phyloP scores from a whole-genome alignment of 2,329 filamentous ascomycete genomes.

The Penicillium sp. region DNA sequence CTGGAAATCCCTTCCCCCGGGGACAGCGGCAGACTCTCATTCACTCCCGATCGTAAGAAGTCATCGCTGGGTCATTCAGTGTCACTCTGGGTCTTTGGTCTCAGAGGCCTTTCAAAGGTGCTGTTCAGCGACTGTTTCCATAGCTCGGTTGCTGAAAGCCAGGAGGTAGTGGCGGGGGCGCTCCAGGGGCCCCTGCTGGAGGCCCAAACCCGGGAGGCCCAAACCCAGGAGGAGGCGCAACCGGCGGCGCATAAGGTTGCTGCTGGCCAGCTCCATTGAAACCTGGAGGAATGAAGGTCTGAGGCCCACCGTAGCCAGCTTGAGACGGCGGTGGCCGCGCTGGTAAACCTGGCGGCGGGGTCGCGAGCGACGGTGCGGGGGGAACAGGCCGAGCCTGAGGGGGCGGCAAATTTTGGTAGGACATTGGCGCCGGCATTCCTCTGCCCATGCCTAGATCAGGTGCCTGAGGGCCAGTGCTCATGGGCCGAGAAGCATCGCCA shows the following conservation, averaged over 20 bases:
- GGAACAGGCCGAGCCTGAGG: conserved; percentile 52
- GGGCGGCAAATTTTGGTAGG: conserved; percentile 42
- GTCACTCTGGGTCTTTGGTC: background rate
- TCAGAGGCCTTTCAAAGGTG: background rate
- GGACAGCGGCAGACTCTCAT: background rate
- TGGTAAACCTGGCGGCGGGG: conserved; percentile 53
- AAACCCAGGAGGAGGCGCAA: conserved; percentile 49
- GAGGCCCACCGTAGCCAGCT: conserved; percentile 62
- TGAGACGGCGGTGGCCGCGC: conserved; percentile 66
- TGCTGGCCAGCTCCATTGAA: conserved; percentile 35
- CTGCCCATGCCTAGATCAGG: conserved; percentile 39
- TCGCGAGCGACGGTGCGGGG: conserved; percentile 44
- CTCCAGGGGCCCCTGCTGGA: conserved; percentile 25
- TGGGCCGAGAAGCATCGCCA: conserved; percentile 36
- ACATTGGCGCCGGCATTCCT: conserved; percentile 38
- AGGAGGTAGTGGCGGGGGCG: conserved; percentile 38
- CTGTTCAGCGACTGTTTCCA: conserved; percentile 34
- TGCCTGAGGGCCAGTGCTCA: conserved; percentile 27
- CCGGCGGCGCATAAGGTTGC: conserved; percentile 32
- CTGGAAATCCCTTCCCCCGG: background rate
- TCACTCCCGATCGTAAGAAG: background rate
- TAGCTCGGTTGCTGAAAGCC: conserved; percentile 43
- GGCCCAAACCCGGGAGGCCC: conserved; percentile 48
- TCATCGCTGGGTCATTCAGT: background rate
- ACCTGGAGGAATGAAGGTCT: conserved; percentile 39